Percentiles rank a stretch among this genome's conserved stretches.
Conservation (phyloP, 257 asterid species). For the Rubia yunnanensis region DNA sequence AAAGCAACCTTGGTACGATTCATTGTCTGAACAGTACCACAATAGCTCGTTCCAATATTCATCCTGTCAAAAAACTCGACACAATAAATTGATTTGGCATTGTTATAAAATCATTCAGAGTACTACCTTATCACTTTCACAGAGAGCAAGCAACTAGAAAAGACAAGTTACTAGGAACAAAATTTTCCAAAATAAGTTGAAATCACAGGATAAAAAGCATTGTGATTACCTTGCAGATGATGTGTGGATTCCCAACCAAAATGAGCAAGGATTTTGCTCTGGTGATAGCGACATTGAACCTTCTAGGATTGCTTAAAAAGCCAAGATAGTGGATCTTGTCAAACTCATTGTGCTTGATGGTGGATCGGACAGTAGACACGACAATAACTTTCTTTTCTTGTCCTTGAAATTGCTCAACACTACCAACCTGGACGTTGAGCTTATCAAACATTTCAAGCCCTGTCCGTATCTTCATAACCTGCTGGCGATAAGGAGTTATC, state of each 20-base stretch:
- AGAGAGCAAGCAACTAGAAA: neutral
- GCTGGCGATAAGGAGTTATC: conserved; percentile 87
- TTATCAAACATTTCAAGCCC: conserved; percentile 46
- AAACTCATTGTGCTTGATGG: conserved; percentile 70
- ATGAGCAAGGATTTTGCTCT: conserved; percentile 78
- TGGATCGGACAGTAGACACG: conserved; percentile 91
- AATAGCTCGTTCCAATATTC: conserved; percentile 65
- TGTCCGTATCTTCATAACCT: conserved; percentile 60
- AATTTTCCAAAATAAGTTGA: neutral
- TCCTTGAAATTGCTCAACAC: conserved; percentile 96
- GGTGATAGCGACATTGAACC: conserved; percentile 88
- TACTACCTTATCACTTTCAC: neutral
- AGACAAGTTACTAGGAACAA: neutral
- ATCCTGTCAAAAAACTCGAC: conserved; percentile 48
- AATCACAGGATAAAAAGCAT: neutral
- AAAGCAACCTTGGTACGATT: conserved; percentile 78
- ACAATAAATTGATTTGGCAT: conserved; percentile 4
- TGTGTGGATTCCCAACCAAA: conserved; percentile 94
- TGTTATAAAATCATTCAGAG: neutral
- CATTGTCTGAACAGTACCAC: conserved; percentile 81
- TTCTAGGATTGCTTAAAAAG: conserved; percentile 85
- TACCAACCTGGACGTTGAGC: conserved; percentile 58
- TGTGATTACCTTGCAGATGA: conserved; percentile 70
- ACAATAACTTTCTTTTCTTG: conserved; percentile 79
- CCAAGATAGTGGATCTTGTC: conserved; percentile 73